phyloP scores from a whole-genome alignment of 176 grass and related monocot species.

The Lolium perenne region DNA sequence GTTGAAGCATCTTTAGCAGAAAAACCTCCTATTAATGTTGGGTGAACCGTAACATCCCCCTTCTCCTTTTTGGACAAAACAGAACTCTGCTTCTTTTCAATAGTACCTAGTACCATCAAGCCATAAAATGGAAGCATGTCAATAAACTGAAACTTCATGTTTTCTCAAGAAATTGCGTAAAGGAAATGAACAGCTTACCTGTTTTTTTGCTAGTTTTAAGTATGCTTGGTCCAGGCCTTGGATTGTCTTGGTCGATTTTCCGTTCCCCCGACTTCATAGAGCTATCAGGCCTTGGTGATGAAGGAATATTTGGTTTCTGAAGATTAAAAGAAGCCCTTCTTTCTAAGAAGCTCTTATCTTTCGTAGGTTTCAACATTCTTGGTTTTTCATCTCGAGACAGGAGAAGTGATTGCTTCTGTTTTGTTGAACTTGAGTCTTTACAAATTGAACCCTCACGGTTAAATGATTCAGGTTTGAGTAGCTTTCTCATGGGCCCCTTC shows the following conservation, averaged over 20 bases:
- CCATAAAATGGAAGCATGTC: slow-evolving; percentile 43
- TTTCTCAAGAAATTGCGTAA: slow-evolving; percentile 24
- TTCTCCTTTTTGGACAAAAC: slow-evolving; percentile 42
- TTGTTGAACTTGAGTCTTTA: slow-evolving; percentile 44
- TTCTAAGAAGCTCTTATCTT: slow-evolving; percentile 60
- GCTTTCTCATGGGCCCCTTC: slow-evolving; percentile 50
- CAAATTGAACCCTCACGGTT: slow-evolving; percentile 54
- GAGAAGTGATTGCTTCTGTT: slow-evolving; percentile 58
- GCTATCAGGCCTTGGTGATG: slow-evolving; percentile 50
- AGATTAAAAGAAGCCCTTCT: slow-evolving; percentile 63
- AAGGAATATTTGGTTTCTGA: slow-evolving; percentile 52
- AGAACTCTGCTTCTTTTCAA: slow-evolving; percentile 52
- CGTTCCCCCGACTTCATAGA: slow-evolving; percentile 54
- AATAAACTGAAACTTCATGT: slow-evolving; percentile 21
- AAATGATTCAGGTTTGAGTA: slow-evolving; percentile 63
- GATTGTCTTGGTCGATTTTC: slow-evolving; percentile 47
- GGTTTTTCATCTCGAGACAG: slow-evolving; percentile 59
- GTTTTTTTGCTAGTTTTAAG: slow-evolving; percentile 62
- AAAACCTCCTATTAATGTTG: slow-evolving; percentile 29
- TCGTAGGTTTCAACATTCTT: slow-evolving; percentile 51
- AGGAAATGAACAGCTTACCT: slow-evolving; percentile 49
- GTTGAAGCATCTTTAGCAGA: slow-evolving; percentile 37
- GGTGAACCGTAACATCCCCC: slow-evolving; percentile 20
- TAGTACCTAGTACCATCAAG: slow-evolving; percentile 41
- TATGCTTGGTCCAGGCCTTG: slow-evolving; percentile 53